Evolutionary conservation across 2,329 filamentous ascomycete genomes (phyloP).

Genomic region (Chrysoporthe deuterocubensis): DNA sequence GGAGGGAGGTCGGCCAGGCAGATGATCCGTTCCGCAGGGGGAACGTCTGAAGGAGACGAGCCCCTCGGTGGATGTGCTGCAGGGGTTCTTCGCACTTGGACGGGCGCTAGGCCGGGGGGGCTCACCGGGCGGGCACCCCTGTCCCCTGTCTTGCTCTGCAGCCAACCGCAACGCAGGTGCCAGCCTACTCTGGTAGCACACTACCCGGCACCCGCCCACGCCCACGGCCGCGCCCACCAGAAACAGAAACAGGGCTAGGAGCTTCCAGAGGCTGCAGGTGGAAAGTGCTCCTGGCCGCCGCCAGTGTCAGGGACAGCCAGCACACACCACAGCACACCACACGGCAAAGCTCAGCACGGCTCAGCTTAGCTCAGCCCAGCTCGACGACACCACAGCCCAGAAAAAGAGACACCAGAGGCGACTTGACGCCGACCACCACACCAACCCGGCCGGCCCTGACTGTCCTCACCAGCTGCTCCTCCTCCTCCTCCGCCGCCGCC

Average conservation of each 20-base stretch:
- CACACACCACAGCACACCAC: not conserved
- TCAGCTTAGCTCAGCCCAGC: not conserved
- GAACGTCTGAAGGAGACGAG: not conserved
- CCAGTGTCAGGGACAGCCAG: not conserved
- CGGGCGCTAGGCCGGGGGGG: slow-evolving; percentile 8
- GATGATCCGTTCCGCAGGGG: slow-evolving; percentile 13
- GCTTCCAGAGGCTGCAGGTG: slow-evolving; percentile 6
- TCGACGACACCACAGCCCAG: not conserved
- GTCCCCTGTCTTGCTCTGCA: slow-evolving; percentile 1
- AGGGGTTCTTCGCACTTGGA: not conserved
- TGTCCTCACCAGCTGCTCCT: slow-evolving; percentile 6
- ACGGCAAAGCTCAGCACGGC: slow-evolving; percentile 7
- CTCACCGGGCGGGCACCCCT: not conserved
- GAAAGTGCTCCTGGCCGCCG: not conserved
- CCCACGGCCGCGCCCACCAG: not conserved
- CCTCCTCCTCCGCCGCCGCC: not conserved
- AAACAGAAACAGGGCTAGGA: slow-evolving; percentile 10
- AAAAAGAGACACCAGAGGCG: not conserved
- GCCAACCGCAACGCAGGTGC: not conserved
- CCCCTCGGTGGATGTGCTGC: not conserved
- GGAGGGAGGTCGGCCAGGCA: slow-evolving; percentile 9
- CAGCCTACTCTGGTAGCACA: not conserved
- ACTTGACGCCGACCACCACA: not conserved
- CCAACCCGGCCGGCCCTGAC: not conserved
- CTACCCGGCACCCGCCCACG: not conserved